Evolutionary conservation across 148 eudicot species (phyloP), one percentile per base, ranked within the genome.

Genomic region (Limonium bicolor): DNA sequence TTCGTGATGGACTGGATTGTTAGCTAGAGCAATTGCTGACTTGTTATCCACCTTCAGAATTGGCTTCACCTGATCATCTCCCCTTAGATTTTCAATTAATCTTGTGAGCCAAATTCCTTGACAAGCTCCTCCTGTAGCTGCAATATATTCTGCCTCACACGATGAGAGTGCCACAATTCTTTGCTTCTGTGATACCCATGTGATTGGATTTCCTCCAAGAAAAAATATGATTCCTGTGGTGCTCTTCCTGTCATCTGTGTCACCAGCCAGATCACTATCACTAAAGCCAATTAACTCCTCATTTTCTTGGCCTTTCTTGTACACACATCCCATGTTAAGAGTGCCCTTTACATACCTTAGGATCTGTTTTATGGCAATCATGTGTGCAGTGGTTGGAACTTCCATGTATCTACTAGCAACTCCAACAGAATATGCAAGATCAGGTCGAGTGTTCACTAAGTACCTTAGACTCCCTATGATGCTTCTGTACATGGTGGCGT

Each of bases 231-330:
- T 39, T 9, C 31, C 29, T 7, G 53, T 49, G n/a, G 53, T 33
- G 41, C 53, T 49, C 24, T 33, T 49, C 9, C 53, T 29, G 23
- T 49, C 53, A 34, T 49, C 41, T 29, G 12, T 34, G 36, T 49
- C 41, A 49, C 33, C 53, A 49, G 33, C 35, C 13, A 32, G 53
- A 13, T 28, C 21, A n/a, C 20, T 49, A 13, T 49, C 41, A n/a
- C n/a, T n/a, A n/a, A n/a, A n/a, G n/a, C n/a, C n/a, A n/a, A n/a
- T n/a, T n/a, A n/a, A n/a, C n/a, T n/a, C n/a, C n/a, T n/a, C n/a
- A n/a, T n/a, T n/a, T n/a, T n/a, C n/a, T n/a, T n/a, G n/a, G n/a
- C n/a, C n/a, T n/a, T n/a, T n/a, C n/a, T n/a, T n/a, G n/a, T n/a
- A n/a, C n/a, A n/a, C n/a, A n/a, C n/a, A n/a, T n/a, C n/a, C n/a